phyloP scores from a whole-genome alignment of 192 early-diverging fungal genomes.

The Helicostylum pulchrum region DNA sequence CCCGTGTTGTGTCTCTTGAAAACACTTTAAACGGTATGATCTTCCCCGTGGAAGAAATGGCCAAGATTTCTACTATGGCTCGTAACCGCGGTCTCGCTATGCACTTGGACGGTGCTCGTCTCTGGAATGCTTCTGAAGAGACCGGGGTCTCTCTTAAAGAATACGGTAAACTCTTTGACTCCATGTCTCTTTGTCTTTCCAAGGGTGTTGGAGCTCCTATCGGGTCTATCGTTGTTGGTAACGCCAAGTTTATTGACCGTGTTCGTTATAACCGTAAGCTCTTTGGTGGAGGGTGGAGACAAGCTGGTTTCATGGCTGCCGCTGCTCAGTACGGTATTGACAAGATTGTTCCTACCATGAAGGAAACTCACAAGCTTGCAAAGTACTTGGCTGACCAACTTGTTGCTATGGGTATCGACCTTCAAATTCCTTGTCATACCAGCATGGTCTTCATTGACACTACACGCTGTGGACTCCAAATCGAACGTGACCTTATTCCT shows the following conservation, averaged over 20 bases:
- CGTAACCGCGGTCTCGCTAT: slow-evolving; percentile 54
- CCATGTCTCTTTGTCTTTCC: slow-evolving; percentile 83
- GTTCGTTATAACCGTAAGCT: slow-evolving; percentile 83
- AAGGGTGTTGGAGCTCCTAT: slow-evolving; percentile 92
- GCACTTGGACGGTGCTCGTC: slow-evolving; percentile 87
- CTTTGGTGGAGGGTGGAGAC: slow-evolving; percentile 92
- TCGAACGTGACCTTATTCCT: slow-evolving; percentile 40
- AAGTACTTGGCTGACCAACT: slow-evolving; percentile 59
- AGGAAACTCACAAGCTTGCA: slow-evolving; percentile 63
- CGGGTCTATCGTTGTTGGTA: slow-evolving; percentile 83
- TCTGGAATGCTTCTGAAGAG: slow-evolving; percentile 83
- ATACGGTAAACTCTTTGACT: slow-evolving; percentile 76
- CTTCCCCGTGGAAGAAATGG: slow-evolving; percentile 75
- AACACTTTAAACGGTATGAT: slow-evolving; percentile 87
- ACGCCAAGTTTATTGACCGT: slow-evolving; percentile 60
- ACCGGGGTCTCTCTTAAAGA: slow-evolving; percentile 67
- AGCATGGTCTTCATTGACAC: slow-evolving; percentile 86
- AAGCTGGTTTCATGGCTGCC: slow-evolving; percentile 81
- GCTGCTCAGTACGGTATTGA: slow-evolving; percentile 73
- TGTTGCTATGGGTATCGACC: slow-evolving; percentile 53
- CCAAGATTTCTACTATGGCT: slow-evolving; percentile 59
- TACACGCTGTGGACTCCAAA: slow-evolving; percentile 41
- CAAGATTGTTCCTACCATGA: slow-evolving; percentile 69
- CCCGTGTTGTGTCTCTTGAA: slow-evolving; percentile 77
- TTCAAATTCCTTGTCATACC: slow-evolving; percentile 70